phyloP scores from a whole-genome alignment of 164 flowering plant genomes.

The Platanus orientalis region DNA sequence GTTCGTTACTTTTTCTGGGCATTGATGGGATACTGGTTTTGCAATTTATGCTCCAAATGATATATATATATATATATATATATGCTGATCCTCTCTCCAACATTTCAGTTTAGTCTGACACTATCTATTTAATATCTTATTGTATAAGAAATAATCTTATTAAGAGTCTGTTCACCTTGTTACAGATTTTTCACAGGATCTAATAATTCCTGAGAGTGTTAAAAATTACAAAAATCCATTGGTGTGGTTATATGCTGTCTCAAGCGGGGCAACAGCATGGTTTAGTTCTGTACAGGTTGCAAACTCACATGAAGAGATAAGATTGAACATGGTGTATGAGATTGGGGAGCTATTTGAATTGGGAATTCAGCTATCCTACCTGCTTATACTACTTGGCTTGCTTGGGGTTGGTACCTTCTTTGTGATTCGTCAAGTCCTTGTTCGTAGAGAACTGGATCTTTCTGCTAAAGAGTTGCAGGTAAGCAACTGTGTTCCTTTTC shows the following conservation, averaged over 20 bases:
- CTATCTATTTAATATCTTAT: background rate
- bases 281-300: conserved; percentile 52
- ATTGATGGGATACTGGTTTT: too few relatives aligned
- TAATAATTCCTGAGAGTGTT: conserved; percentile 12
- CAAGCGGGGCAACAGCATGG: conserved; percentile 46
- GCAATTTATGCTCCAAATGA: too few relatives aligned
- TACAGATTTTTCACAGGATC: conserved; percentile 30
- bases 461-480: conserved; percentile 98
- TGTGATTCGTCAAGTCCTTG: conserved; percentile 91
- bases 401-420: conserved; percentile 84
- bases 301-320: conserved; percentile 41
- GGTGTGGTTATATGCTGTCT: conserved; percentile 22
- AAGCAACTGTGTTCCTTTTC: conserved; percentile 6
- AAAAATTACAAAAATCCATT: conserved; percentile 17
- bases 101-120: background rate
- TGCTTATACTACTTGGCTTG: conserved; percentile 67
- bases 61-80: too few relatives aligned
- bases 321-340: conserved; percentile 60
- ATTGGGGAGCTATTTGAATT: conserved; percentile 82
- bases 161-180: conserved; percentile 2
- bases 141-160: background rate
- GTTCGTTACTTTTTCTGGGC: too few relatives aligned
- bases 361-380: conserved; percentile 87
- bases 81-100: background rate
- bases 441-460: conserved; percentile 94